Conservation (phyloP, 1,139 yeast genomes). For the Sugiyamaella neomexicana region DNA sequence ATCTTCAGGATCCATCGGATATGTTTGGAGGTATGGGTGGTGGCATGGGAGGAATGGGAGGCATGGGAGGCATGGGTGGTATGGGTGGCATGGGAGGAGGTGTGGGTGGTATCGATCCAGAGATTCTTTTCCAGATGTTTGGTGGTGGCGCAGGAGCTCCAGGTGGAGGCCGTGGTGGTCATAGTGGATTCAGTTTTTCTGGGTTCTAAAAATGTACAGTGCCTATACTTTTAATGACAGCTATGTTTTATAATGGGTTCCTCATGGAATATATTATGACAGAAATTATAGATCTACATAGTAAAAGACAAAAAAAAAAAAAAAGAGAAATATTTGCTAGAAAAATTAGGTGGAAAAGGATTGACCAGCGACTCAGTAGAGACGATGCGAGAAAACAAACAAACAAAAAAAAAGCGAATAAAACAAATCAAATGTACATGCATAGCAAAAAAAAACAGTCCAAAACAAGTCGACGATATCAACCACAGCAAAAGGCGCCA, state of each 20-base stretch:
- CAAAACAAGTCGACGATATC: conserved; percentile 9
- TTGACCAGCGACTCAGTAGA: background rate
- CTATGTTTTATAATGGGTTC: conserved; percentile 1
- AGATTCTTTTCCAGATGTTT: conserved; percentile 38
- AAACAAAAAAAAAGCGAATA: conserved; percentile 8
- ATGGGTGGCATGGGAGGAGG: conserved; percentile 34
- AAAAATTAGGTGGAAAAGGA: background rate
- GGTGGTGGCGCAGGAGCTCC: conserved; percentile 64
- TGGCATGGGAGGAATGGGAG: conserved; percentile 67
- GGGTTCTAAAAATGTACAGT: conserved; percentile 8
- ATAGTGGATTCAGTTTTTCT: conserved; percentile 21
- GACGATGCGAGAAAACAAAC: conserved; percentile 3
- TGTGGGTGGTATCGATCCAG: conserved; percentile 36
- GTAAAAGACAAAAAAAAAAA: background rate
- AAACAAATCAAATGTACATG: conserved; percentile 7
- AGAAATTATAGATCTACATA: conserved; percentile 6
- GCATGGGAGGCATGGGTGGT: conserved; percentile 43
- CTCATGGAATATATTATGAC: conserved; percentile 4
- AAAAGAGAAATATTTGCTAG: background rate
- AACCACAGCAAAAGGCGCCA: conserved; percentile 39
- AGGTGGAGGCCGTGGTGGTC: conserved; percentile 19
- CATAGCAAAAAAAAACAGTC: background rate
- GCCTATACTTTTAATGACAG: background rate
- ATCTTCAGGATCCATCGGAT: conserved; percentile 41
- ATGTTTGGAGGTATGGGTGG: conserved; percentile 70